phyloP scores from a whole-genome alignment of 768 basidiomycete genomes.

The Leccinum incarnatum region DNA sequence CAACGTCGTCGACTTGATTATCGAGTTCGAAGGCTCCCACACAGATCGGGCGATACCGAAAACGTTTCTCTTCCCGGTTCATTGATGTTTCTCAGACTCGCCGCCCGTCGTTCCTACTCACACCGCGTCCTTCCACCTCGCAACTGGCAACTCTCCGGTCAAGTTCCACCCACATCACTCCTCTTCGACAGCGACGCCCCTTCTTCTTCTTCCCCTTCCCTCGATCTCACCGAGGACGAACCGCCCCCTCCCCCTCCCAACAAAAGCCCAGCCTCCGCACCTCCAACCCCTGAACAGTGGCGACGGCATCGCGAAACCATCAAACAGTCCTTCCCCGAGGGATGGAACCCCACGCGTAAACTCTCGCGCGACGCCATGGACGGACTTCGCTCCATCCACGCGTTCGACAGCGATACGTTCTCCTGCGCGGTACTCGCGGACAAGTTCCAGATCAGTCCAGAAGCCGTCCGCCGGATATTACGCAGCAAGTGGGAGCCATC shows the following conservation, averaged over 20 bases:
- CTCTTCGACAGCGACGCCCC: constrained; percentile 18
- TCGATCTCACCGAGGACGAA: constrained; percentile 32
- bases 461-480: constrained; percentile 77
- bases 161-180: constrained; percentile 32
- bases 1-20: not conserved
- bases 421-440: constrained; percentile 67
- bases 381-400: constrained; percentile 65
- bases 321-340: constrained; percentile 54
- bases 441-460: constrained; percentile 75
- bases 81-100: constrained; percentile 11
- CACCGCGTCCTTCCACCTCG: constrained; percentile 19
- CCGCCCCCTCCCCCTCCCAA: constrained; percentile 27
- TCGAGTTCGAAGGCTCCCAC: not conserved
- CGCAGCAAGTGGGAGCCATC: constrained; percentile 71
- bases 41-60: constrained; percentile 23
- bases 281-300: constrained; percentile 45
- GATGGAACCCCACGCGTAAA: constrained; percentile 80
- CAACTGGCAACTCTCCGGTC: constrained; percentile 32
- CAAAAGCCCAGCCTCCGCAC: constrained; percentile 10
- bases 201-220: not conserved
- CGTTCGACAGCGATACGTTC: constrained; percentile 60
- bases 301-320: constrained; percentile 49
- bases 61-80: too few relatives aligned
- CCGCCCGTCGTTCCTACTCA: constrained; percentile 28
- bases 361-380: constrained; percentile 84